Conservation (phyloP, 1,284 basidiomycete genomes). For the Amylostereum areolatum region DNA sequence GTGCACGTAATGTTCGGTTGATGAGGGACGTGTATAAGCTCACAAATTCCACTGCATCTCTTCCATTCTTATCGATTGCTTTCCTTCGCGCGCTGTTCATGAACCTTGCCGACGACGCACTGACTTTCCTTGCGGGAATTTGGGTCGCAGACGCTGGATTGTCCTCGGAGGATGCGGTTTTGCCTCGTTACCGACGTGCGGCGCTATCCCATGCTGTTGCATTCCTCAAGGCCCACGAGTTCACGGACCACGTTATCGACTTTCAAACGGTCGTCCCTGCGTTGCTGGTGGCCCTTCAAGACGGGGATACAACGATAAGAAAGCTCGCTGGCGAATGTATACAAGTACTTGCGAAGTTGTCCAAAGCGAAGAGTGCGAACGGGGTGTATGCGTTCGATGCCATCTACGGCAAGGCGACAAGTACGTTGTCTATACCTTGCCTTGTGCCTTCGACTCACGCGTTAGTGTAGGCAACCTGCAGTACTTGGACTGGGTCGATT, state of each 20-base stretch:
- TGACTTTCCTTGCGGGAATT: slow-evolving; percentile 77
- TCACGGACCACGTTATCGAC: slow-evolving; percentile 53
- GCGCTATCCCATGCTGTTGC: slow-evolving; percentile 66
- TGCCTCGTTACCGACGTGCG: slow-evolving; percentile 30
- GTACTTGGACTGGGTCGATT: slow-evolving; percentile 73
- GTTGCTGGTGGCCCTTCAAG: slow-evolving; percentile 63
- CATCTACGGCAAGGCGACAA: slow-evolving; percentile 69
- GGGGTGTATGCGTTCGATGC: slow-evolving; percentile 79
- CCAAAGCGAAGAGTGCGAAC: slow-evolving; percentile 36
- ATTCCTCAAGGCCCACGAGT: slow-evolving; percentile 70
- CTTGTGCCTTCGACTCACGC: slow-evolving; percentile 1
- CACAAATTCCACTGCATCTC: slow-evolving; percentile 45
- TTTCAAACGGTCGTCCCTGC: slow-evolving; percentile 87
- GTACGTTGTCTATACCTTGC: slow-evolving; percentile 32
- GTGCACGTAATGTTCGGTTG: slow-evolving; percentile 44
- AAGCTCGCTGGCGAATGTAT: slow-evolving; percentile 64
- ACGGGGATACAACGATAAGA: slow-evolving; percentile 46
- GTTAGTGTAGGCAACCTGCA: slow-evolving; percentile 54
- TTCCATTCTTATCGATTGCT: slow-evolving; percentile 40
- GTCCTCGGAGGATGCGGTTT: slow-evolving; percentile 14
- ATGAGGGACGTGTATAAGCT: slow-evolving; percentile 59
- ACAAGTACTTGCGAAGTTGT: slow-evolving; percentile 36
- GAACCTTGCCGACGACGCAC: slow-evolving; percentile 61
- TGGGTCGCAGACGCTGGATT: slow-evolving; percentile 37
- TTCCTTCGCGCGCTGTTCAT: slow-evolving; percentile 66